Conservation (phyloP, 208 protist genomes). For the Spongospora subterranea region DNA sequence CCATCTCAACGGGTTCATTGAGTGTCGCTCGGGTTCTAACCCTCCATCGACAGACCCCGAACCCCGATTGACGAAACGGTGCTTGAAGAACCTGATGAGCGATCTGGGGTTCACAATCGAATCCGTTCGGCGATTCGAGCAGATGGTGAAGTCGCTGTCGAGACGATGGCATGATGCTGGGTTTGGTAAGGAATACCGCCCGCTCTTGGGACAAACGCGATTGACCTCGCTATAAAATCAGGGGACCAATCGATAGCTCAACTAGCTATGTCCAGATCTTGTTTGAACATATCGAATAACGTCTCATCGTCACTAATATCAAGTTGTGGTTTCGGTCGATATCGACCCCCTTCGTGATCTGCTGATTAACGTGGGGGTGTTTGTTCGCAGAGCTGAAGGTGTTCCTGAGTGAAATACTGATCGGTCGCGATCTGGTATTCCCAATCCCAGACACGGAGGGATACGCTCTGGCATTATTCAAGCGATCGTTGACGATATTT, state of each 20-base stretch:
- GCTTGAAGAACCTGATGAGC: slow-evolving; percentile 19
- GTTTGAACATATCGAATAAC: background rate
- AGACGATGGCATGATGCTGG: background rate
- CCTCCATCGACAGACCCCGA: background rate
- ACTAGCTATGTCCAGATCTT: background rate
- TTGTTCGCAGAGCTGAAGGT: background rate
- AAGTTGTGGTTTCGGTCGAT: background rate
- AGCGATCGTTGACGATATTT: background rate
- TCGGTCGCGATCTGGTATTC: background rate
- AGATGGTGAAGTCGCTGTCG: background rate
- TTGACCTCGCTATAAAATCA: background rate
- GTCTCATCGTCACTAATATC: background rate
- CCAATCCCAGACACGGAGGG: background rate
- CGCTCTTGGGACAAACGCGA: background rate
- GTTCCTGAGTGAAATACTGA: background rate
- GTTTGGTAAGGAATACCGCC: background rate
- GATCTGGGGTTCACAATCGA: background rate
- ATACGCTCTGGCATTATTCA: background rate
- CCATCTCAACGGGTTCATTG: background rate
- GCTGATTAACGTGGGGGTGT: background rate
- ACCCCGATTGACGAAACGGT: slow-evolving; percentile 17
- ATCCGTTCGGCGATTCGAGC: background rate
- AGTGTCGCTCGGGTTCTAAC: background rate
- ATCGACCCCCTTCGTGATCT: background rate
- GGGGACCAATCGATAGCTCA: slow-evolving; percentile 1